phyloP scores from a whole-genome alignment of 106 monocot species.

The Posidonia australis region DNA sequence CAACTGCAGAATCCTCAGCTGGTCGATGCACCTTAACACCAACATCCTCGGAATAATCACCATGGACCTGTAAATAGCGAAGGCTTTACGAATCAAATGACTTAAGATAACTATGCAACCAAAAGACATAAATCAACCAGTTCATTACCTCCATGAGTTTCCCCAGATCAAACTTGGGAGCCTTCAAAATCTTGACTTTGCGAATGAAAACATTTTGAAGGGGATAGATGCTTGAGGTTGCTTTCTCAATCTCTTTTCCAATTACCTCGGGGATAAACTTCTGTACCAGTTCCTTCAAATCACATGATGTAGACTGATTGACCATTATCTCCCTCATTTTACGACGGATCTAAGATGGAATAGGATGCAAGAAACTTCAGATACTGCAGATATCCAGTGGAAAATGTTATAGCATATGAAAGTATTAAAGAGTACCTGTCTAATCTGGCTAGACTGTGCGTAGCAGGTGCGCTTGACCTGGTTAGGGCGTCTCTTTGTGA shows the following conservation, averaged over 20 bases:
- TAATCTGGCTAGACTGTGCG: slow-evolving; percentile 22
- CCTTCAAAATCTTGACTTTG: slow-evolving; percentile 33
- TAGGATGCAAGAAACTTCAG: background rate
- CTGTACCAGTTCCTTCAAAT: slow-evolving; percentile 15
- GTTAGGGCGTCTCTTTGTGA: slow-evolving; percentile 20
- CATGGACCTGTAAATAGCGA: slow-evolving; percentile 11
- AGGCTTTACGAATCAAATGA: background rate
- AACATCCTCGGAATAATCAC: slow-evolving; percentile 17
- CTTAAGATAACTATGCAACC: background rate
- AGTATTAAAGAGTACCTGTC: slow-evolving; percentile 8
- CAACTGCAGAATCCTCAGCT: slow-evolving; percentile 12
- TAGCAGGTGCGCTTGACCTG: slow-evolving; percentile 18
- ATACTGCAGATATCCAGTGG: background rate
- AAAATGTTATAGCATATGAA: background rate
- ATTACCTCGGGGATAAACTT: slow-evolving; percentile 23
- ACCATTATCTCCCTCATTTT: slow-evolving; percentile 25
- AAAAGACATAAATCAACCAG: background rate
- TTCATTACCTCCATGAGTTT: slow-evolving; percentile 25
- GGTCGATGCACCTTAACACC: slow-evolving; percentile 22
- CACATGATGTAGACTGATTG: slow-evolving; percentile 18
- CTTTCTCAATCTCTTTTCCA: slow-evolving; percentile 30
- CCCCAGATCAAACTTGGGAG: slow-evolving; percentile 27
- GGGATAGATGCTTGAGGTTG: slow-evolving; percentile 24
- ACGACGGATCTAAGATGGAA: slow-evolving; percentile 15
- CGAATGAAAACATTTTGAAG: slow-evolving; percentile 30